Evolutionary conservation across 805 yeast species (phyloP), one percentile per base, ranked within the genome.

Genomic region (Starmerella sirachaensis): DNA sequence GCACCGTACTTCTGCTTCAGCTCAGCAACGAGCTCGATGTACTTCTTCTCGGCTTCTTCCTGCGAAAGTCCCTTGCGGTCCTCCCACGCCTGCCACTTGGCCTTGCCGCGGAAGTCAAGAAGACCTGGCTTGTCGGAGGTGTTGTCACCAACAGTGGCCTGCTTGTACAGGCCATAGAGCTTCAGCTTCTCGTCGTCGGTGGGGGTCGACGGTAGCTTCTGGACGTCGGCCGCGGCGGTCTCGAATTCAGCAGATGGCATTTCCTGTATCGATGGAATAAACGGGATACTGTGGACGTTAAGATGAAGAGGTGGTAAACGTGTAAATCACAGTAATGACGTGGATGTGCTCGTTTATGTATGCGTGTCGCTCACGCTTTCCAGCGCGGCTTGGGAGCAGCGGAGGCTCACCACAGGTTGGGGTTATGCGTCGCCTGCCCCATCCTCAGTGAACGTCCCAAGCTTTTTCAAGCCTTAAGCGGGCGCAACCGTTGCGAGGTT

Each of bases 31-130:
- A 51, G 43, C 38, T 44, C 59, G 42, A 63, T 59, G 53, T 61
- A 74, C 61, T 84, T 69, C 52, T 69, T 47, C 69, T 88, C 97
- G 43, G 98, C 98, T 24, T 84, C 96, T 51, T 74, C 93, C 63
- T 80, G 81, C 28, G 84, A 63, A 44, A 72, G 72, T 41, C 98
- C 98, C 66, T 55, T 79, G 56, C 78, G 66, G 53, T 75, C 76
- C 54, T 78, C 78, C 97, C 97, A 91, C 7, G 97, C 72, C 58
- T 86, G 88, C 97, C 97, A 91, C 70, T 91, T 91, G 73, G 82
- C 81, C 65, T 93, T 85, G 51, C 88, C 96, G 67, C 80, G 84
- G 66, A 91, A 71, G 65, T 85, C 93, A 61, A 91, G 83, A 42
- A 81, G 64, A 47, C 95, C 91, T 38, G 98, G 98, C 66, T 83